These are phyloP conservation scores for Ceratocystis ficicola DNA, from an alignment of 2,329 filamentous ascomycete species.

Conservation along the genomic window DNA sequence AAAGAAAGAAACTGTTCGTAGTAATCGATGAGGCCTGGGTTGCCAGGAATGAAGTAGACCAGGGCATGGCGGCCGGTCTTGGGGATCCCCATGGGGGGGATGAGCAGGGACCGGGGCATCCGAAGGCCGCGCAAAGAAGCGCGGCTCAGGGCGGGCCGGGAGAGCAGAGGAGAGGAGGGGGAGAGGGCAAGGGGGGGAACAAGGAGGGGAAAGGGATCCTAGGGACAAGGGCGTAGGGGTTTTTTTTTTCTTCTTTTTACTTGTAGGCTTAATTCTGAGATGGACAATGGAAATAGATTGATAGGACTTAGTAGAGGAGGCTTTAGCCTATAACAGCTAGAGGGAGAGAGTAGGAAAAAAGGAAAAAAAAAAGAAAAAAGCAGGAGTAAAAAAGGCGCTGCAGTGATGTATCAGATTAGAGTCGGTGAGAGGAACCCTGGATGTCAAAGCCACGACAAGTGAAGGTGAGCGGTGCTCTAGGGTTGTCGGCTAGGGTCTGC, in stretches of 20 bases:
- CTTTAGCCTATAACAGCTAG: no score
- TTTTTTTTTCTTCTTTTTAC: neutral
- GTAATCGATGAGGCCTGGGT: constrained; percentile 63
- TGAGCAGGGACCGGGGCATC: constrained; percentile 18
- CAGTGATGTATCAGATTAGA: constrained; percentile 2
- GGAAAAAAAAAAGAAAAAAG: neutral
- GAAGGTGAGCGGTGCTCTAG: neutral
- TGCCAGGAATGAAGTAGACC: constrained; percentile 63
- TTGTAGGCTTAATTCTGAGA: no score
- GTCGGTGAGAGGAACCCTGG: neutral
- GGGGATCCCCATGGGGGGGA: constrained; percentile 27
- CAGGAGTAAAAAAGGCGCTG: neutral
- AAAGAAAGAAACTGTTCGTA: constrained; percentile 54
- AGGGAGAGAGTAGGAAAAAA: neutral
- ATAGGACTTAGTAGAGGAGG: neutral
- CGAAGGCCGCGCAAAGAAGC: constrained; percentile 19
- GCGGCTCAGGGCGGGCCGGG: constrained; percentile 15
- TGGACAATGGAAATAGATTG: neutral
- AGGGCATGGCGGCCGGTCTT: constrained; percentile 33
- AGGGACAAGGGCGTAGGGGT: neutral
- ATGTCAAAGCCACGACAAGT: neutral
- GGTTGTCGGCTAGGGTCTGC: neutral
- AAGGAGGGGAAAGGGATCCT: neutral
- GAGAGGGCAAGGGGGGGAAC: neutral
- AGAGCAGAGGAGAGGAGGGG: neutral